Percentiles rank a stretch among this genome's conserved stretches.
phyloP scores from a whole-genome alignment of 805 yeast genomes.

The Kodamaea sagamina region DNA sequence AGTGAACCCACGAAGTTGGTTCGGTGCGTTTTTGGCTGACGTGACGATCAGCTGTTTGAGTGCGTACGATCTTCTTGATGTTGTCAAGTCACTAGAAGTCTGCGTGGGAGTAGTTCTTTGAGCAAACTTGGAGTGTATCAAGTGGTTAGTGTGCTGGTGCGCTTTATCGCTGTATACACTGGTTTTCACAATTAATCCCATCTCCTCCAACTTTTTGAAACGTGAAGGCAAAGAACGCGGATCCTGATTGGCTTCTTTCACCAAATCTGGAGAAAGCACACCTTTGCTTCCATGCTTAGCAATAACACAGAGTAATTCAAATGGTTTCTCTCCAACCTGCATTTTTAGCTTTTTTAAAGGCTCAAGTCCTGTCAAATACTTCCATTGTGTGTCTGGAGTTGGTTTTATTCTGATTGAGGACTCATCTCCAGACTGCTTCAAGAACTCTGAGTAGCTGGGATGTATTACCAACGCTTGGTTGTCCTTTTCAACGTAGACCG shows the following conservation, averaged over 20 bases:
- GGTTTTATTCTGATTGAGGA: conserved; percentile 33
- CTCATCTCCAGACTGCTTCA: conserved; percentile 18
- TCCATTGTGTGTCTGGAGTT: conserved; percentile 58
- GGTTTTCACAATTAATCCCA: conserved; percentile 48
- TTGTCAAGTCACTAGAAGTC: conserved; percentile 24
- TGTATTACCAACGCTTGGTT: conserved; percentile 17
- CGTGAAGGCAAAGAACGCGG: conserved; percentile 68
- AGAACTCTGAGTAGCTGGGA: conserved; percentile 23
- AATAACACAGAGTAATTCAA: conserved; percentile 60
- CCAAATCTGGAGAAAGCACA: conserved; percentile 58
- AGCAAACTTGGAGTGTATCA: conserved; percentile 52
- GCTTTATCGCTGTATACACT: conserved; percentile 34
- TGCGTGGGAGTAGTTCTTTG: conserved; percentile 23
- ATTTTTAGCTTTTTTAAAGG: conserved; percentile 49
- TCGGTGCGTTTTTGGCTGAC: conserved; percentile 58
- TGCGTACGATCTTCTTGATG: conserved; percentile 27
- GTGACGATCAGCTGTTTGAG: conserved; percentile 44
- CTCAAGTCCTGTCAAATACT: conserved; percentile 53
- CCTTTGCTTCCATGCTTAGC: conserved; percentile 60
- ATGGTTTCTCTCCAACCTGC: conserved; percentile 52
- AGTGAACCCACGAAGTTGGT: conserved; percentile 56
- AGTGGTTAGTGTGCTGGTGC: conserved; percentile 55
- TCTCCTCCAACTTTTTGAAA: conserved; percentile 52
- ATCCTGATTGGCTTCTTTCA: conserved; percentile 63
- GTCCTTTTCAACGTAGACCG: conserved; percentile 18